These are phyloP conservation scores for Barnettozyma sp. DNA, from an alignment of 805 yeast genomes.

Conservation along the genomic window DNA sequence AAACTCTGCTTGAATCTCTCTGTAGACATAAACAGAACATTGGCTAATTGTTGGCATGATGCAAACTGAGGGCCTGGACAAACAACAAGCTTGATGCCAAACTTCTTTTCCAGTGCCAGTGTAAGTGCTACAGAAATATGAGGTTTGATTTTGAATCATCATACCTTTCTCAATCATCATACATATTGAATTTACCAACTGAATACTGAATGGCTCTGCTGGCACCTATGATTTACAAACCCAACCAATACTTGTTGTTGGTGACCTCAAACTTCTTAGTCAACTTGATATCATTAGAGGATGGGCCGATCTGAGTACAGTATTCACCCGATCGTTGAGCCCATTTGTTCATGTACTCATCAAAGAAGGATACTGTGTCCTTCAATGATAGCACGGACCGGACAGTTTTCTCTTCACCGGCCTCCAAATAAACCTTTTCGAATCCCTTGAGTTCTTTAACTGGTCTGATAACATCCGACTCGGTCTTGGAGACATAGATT, in stretches of 20 bases:
- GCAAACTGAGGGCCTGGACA: no score
- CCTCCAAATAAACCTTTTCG: slow-evolving; percentile 37
- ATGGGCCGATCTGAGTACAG: slow-evolving; percentile 40
- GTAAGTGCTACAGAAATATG: no score
- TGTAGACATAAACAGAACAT: no score
- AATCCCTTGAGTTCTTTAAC: slow-evolving; percentile 55
- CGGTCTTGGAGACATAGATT: slow-evolving; percentile 42
- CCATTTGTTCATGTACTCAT: slow-evolving; percentile 44
- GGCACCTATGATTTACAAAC: no score
- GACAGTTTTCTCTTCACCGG: slow-evolving; percentile 37
- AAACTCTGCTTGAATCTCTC: slow-evolving; percentile 39
- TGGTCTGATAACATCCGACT: slow-evolving; percentile 39
- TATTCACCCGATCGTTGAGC: slow-evolving; percentile 43
- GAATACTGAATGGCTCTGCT: no score
- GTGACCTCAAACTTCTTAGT: slow-evolving; percentile 19
- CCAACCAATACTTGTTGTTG: slow-evolving; percentile 22
- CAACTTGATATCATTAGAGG: slow-evolving; percentile 25
- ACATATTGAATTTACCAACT: no score
- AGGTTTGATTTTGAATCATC: no score
- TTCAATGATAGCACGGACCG: slow-evolving; percentile 32
- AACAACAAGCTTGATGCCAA: no score
- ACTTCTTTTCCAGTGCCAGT: slow-evolving; percentile 43
- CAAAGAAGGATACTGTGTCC: slow-evolving; percentile 47
- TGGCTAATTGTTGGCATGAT: no score
- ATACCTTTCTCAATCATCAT: no score